Conservation (phyloP, 2,329 filamentous ascomycete genomes). For the Neocucurbitaria cava region DNA sequence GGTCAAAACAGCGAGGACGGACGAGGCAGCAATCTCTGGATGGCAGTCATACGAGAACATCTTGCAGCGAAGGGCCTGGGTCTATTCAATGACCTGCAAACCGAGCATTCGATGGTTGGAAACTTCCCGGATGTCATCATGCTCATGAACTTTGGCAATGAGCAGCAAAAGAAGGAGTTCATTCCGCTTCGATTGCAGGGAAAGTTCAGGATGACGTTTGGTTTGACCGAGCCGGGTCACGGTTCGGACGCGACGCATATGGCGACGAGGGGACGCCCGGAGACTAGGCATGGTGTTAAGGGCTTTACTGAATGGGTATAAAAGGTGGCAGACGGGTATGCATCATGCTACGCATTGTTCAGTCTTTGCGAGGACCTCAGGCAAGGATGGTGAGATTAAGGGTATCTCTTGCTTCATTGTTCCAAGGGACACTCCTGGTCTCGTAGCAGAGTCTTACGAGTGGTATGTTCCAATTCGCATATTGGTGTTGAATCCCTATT, state of each 20-base stretch:
- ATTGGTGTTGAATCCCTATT: not conserved
- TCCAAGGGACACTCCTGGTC: slow-evolving; percentile 59
- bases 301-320: slow-evolving; percentile 64
- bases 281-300: slow-evolving; percentile 53
- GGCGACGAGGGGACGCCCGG: slow-evolving; percentile 60
- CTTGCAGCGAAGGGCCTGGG: slow-evolving; percentile 66
- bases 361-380: slow-evolving; percentile 66
- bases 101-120: slow-evolving; percentile 67
- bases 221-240: slow-evolving; percentile 67
- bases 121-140: slow-evolving; percentile 70
- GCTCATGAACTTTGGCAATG: slow-evolving; percentile 66
- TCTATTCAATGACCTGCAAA: slow-evolving; percentile 69
- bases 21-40: slow-evolving; percentile 64
- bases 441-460: slow-evolving; percentile 65
- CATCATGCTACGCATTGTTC: slow-evolving; percentile 68
- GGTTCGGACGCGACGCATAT: slow-evolving; percentile 70
- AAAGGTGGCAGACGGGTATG: slow-evolving; percentile 72
- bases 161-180: slow-evolving; percentile 61
- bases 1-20: slow-evolving; percentile 56
- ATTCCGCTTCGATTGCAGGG: slow-evolving; percentile 62
- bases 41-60: slow-evolving; percentile 68
- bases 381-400: slow-evolving; percentile 58
- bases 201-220: slow-evolving; percentile 65
- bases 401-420: slow-evolving; percentile 70
- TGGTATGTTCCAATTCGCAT: slow-evolving; percentile 48